These are phyloP conservation scores for Wickerhamomyces silvicola DNA, from an alignment of 805 yeast genomes.

Conservation along the genomic window DNA sequence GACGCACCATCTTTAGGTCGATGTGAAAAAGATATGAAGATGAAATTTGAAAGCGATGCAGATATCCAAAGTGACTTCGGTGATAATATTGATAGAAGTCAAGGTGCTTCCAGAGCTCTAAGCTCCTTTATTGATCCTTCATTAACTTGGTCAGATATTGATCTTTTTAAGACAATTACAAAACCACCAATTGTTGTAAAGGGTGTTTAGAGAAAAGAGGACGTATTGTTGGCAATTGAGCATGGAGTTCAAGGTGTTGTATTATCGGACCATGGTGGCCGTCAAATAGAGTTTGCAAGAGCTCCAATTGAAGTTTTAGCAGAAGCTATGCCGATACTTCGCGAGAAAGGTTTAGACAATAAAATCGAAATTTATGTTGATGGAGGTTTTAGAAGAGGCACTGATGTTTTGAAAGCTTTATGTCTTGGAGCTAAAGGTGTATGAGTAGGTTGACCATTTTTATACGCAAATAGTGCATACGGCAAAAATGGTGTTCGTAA, in stretches of 20 bases:
- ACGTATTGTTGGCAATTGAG: slow-evolving; percentile 66
- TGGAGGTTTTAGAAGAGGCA: slow-evolving; percentile 66
- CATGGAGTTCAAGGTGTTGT: slow-evolving; percentile 75
- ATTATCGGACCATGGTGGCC: slow-evolving; percentile 83
- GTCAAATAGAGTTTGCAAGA: slow-evolving; percentile 80
- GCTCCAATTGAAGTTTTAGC: slow-evolving; percentile 71
- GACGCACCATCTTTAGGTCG: slow-evolving; percentile 92
- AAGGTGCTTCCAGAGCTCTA: slow-evolving; percentile 84
- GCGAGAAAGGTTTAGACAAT: slow-evolving; percentile 38
- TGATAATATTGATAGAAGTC: slow-evolving; percentile 51
- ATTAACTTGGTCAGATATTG: slow-evolving; percentile 59
- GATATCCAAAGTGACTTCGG: slow-evolving; percentile 44
- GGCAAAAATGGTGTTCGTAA: slow-evolving; percentile 60
- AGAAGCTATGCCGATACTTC: slow-evolving; percentile 53
- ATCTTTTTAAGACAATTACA: slow-evolving; percentile 48
- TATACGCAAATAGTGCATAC: slow-evolving; percentile 57
- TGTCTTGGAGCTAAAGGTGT: slow-evolving; percentile 69
- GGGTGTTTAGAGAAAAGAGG: slow-evolving; percentile 83
- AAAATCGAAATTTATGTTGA: slow-evolving; percentile 54
- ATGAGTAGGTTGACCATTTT: slow-evolving; percentile 62
- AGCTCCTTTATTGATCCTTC: slow-evolving; percentile 77
- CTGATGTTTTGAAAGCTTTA: slow-evolving; percentile 59
- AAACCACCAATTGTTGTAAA: slow-evolving; percentile 65
- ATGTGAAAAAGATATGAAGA: slow-evolving; percentile 80
- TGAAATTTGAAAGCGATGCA: slow-evolving; percentile 46